These are phyloP conservation scores for Hyparrhenia diplandra DNA, from an alignment of 176 grass and related monocot genomes.

Conservation along the genomic window DNA sequence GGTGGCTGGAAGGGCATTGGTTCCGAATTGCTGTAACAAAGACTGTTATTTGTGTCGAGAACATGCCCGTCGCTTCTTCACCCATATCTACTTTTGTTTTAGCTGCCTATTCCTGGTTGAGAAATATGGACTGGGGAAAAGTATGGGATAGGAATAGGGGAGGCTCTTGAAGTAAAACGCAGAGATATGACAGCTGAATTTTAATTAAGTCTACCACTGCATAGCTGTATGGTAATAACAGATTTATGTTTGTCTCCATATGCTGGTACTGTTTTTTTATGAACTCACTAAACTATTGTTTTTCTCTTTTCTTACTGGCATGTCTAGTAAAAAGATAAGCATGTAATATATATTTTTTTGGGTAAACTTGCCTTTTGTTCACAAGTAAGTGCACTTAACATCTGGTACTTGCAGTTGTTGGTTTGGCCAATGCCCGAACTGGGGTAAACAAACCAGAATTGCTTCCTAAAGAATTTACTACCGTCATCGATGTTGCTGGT, in stretches of 20 bases:
- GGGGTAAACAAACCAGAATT: conserved; percentile 90
- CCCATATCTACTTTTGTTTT: not conserved
- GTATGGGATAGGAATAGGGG: not conserved
- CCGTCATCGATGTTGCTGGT: conserved; percentile 90
- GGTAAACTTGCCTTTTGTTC: not conserved
- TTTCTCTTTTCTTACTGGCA: not conserved
- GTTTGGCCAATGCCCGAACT: conserved; percentile 56
- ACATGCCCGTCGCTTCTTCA: not conserved
- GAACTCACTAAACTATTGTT: too few species aligned
- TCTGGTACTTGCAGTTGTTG: conserved; percentile 45
- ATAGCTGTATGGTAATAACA: not conserved
- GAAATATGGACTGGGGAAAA: not conserved
- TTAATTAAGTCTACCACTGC: not conserved
- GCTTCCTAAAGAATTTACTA: conserved; percentile 85
- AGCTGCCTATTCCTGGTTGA: not conserved
- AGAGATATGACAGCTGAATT: not conserved
- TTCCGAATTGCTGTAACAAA: not conserved
- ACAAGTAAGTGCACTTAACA: not conserved
- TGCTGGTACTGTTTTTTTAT: not conserved
- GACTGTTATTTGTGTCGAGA: too few species aligned
- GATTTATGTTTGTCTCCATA: not conserved
- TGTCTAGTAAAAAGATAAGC: too few species aligned
- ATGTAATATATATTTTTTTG: not conserved
- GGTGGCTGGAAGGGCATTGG: too few species aligned
- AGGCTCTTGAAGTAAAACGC: not conserved